Conservation (phyloP, 2,329 filamentous ascomycete species). For the Penicillium concentricum region DNA sequence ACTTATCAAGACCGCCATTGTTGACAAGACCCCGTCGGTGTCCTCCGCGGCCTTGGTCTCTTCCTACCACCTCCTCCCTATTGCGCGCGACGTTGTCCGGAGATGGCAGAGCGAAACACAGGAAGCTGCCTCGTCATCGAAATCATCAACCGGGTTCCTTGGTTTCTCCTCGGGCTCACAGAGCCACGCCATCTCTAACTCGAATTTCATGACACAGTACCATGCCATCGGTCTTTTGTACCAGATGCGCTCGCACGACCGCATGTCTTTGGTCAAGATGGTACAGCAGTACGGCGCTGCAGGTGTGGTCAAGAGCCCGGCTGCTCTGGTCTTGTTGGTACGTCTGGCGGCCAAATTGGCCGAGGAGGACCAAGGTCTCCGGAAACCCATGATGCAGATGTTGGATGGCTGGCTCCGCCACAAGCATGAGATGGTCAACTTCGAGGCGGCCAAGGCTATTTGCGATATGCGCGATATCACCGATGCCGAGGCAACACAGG, state of each 20-base stretch:
- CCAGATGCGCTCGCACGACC: slow-evolving; percentile 95
- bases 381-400: slow-evolving; percentile 95
- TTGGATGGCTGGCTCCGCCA: slow-evolving; percentile 95
- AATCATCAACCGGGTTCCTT: slow-evolving; percentile 86
- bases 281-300: slow-evolving; percentile 96
- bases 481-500: slow-evolving; percentile 85
- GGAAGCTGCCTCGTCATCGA: slow-evolving; percentile 86
- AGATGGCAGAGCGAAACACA: slow-evolving; percentile 99
- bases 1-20: slow-evolving; percentile 98
- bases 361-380: slow-evolving; percentile 83
- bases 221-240: slow-evolving; percentile 96
- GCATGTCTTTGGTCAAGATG: slow-evolving; percentile 99
- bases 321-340: slow-evolving; percentile 88
- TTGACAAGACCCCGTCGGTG: slow-evolving; percentile 97
- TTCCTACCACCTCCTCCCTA: slow-evolving; percentile 94
- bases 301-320: slow-evolving; percentile 91
- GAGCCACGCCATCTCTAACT: slow-evolving; percentile 70
- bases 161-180: slow-evolving; percentile 81
- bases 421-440: slow-evolving; percentile 99
- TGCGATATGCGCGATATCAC: slow-evolving; percentile 92
- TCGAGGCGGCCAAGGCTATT: slow-evolving; percentile 97
- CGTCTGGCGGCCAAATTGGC: slow-evolving; percentile 89
- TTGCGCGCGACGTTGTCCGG: slow-evolving; percentile 90
- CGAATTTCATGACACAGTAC: slow-evolving; percentile 97
- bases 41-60: slow-evolving; percentile 94